A percentile compares a stretch with the other conserved stretches of the same genome.
Conservation (phyloP, 192 early-diverging fungal species). For the Coemansia sp. region DNA sequence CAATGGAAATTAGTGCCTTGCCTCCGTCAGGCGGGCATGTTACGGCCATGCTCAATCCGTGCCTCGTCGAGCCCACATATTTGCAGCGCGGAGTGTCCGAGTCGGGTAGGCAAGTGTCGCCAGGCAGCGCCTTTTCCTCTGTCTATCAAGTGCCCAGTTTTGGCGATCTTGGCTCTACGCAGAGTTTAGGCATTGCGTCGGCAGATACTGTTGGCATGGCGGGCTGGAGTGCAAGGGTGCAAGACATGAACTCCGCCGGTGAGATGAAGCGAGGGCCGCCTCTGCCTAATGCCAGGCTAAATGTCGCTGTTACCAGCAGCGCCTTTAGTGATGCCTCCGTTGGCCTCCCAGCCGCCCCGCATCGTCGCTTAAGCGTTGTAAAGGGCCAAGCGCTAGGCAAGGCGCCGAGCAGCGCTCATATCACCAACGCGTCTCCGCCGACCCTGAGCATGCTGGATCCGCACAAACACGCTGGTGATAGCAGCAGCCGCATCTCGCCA, state of each 20-base stretch:
- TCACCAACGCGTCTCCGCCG: neutral
- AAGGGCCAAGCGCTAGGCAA: slow-evolving; percentile 27
- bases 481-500: neutral
- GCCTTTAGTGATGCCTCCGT: neutral
- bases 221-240: neutral
- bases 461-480: neutral
- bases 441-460: neutral
- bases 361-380: slow-evolving; percentile 30
- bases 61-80: slow-evolving; percentile 19
- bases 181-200: neutral
- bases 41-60: slow-evolving; percentile 6
- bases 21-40: slow-evolving; percentile 6
- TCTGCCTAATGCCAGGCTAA: neutral
- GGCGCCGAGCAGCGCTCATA: neutral
- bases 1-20: neutral
- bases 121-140: slow-evolving; percentile 3
- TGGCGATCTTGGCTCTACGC: neutral
- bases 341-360: neutral
- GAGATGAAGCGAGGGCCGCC: neutral
- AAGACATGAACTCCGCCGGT: neutral
- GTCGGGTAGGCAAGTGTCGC: slow-evolving; percentile 21
- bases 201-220: neutral
- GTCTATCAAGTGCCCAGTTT: slow-evolving; percentile 20
- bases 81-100: slow-evolving; percentile 40
- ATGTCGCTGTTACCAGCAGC: neutral